Percentiles rank a stretch among this genome's conserved stretches.
These are phyloP conservation scores for Nicotiana obtusifolia DNA, from an alignment of 257 asterid species.

Conservation along the genomic window DNA sequence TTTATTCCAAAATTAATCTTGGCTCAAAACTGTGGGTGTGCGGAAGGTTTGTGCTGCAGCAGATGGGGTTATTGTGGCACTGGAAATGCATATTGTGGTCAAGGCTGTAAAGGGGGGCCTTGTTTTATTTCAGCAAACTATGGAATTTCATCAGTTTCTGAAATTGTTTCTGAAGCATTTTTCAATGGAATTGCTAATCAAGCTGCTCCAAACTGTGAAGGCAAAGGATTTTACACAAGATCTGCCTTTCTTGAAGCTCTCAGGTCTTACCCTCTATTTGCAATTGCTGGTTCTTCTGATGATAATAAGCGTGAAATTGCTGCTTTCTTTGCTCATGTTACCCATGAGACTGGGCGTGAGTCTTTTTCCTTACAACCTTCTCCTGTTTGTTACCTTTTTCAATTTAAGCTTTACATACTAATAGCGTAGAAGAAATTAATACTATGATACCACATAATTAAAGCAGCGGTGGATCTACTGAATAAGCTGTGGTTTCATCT, in stretches of 20 bases:
- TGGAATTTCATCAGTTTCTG: constrained; percentile 11
- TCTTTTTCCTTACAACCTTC: not conserved
- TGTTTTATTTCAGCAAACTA: constrained; percentile 21
- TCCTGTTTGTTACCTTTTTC: too few relatives aligned
- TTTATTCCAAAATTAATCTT: not conserved
- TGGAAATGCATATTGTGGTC: constrained; percentile 29
- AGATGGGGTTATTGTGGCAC: constrained; percentile 42
- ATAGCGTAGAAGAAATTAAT: too few relatives aligned
- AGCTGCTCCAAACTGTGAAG: constrained; percentile 27
- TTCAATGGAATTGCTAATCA: constrained; percentile 35
- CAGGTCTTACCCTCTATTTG: constrained; percentile 30
- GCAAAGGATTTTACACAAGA: constrained; percentile 45
- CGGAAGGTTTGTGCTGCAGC: constrained; percentile 36
- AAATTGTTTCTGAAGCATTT: constrained; percentile 36
- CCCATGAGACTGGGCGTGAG: constrained; percentile 57
- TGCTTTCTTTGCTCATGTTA: constrained; percentile 47
- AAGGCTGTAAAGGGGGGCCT: constrained; percentile 38
- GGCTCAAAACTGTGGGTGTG: constrained; percentile 43
- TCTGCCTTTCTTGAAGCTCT: constrained; percentile 35
- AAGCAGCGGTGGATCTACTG: too few relatives aligned
- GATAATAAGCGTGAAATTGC: constrained; percentile 49
- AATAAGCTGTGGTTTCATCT: too few relatives aligned
- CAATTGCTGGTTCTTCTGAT: constrained; percentile 21
- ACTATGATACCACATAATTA: too few relatives aligned
- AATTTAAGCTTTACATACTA: too few relatives aligned